These are phyloP conservation scores for Pulveroboletus frians DNA, from an alignment of 768 basidiomycete genomes.

Conservation along the genomic window DNA sequence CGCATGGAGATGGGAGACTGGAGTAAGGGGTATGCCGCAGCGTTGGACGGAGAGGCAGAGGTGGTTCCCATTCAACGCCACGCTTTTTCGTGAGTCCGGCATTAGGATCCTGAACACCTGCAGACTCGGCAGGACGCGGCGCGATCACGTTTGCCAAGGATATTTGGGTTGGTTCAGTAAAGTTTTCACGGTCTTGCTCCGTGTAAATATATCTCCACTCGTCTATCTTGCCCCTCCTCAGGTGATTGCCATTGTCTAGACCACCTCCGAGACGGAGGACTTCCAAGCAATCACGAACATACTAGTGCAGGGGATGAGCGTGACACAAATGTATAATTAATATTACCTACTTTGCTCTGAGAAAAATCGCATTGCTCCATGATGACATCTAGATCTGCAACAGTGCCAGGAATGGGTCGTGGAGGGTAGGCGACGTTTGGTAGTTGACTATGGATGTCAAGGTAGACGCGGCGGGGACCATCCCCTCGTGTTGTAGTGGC, in stretches of 20 bases:
- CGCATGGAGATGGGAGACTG: slow-evolving; percentile 61
- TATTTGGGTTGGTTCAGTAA: slow-evolving; percentile 32
- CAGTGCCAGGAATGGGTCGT: slow-evolving; percentile 76
- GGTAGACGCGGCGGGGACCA: slow-evolving; percentile 75
- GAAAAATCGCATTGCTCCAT: slow-evolving; percentile 94
- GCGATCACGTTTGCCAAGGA: slow-evolving; percentile 30
- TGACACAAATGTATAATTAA: background rate
- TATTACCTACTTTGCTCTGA: slow-evolving; percentile 53
- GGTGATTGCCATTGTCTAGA: slow-evolving; percentile 72
- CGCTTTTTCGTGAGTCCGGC: slow-evolving; percentile 54
- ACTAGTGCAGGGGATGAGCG: slow-evolving; percentile 42
- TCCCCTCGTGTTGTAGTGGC: slow-evolving; percentile 60
- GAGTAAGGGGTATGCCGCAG: slow-evolving; percentile 53
- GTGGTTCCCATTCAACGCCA: slow-evolving; percentile 56
- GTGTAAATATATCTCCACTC: slow-evolving; percentile 87
- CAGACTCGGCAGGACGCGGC: slow-evolving; percentile 27
- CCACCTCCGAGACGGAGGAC: slow-evolving; percentile 87
- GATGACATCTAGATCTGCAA: slow-evolving; percentile 83
- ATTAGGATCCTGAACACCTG: slow-evolving; percentile 42
- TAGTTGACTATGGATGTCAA: slow-evolving; percentile 59
- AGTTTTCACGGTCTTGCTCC: slow-evolving; percentile 49
- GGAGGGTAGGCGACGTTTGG: slow-evolving; percentile 78
- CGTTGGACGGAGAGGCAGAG: slow-evolving; percentile 43
- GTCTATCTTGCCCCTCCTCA: slow-evolving; percentile 71
- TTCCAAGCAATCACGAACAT: slow-evolving; percentile 96